These are phyloP conservation scores for Cercophora scortea DNA, from an alignment of 495 filamentous ascomycete species.

Conservation along the genomic window DNA sequence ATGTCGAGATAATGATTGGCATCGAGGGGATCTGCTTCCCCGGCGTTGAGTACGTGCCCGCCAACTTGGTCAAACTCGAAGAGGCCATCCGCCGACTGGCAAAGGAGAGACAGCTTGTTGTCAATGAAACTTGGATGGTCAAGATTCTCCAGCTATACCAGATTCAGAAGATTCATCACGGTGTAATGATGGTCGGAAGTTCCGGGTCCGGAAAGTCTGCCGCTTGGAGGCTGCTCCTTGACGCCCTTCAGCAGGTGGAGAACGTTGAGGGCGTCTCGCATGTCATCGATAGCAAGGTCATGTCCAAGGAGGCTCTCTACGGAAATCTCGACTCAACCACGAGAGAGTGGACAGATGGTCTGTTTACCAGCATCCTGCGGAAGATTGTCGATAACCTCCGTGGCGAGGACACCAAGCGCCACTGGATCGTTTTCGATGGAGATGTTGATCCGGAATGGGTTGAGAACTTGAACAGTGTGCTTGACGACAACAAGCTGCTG, in stretches of 20 bases:
- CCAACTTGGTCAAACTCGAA: conserved; percentile 70
- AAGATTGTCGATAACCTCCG: conserved; percentile 99
- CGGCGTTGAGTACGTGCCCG: conserved; percentile 85
- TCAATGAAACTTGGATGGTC: conserved; percentile 91
- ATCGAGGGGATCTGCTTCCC: conserved; percentile 87
- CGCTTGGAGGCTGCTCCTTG: conserved; percentile 89
- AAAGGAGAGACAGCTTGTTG: conserved; percentile 70
- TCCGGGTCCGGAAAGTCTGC: conserved; percentile 93
- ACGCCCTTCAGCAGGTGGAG: conserved; percentile 85
- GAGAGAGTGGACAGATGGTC: conserved; percentile 94
- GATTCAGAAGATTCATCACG: conserved; percentile 94
- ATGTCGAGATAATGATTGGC: conserved; percentile 78
- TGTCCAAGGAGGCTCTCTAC: conserved; percentile 97
- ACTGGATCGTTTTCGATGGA: conserved; percentile 99
- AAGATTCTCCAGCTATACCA: conserved; percentile 95
- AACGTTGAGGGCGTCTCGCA: conserved; percentile 89
- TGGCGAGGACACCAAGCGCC: conserved; percentile 89
- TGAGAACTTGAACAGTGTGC: conserved; percentile 97
- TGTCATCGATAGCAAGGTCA: conserved; percentile 98
- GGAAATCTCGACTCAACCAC: conserved; percentile 94
- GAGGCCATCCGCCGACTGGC: conserved; percentile 77
- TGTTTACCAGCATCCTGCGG: conserved; percentile 94
- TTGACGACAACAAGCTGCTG: conserved; percentile 96
- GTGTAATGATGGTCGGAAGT: conserved; percentile 99
- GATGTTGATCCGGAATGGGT: conserved; percentile 99